phyloP scores from a whole-genome alignment of 139 green algal species.

The Gonium pectorale region DNA sequence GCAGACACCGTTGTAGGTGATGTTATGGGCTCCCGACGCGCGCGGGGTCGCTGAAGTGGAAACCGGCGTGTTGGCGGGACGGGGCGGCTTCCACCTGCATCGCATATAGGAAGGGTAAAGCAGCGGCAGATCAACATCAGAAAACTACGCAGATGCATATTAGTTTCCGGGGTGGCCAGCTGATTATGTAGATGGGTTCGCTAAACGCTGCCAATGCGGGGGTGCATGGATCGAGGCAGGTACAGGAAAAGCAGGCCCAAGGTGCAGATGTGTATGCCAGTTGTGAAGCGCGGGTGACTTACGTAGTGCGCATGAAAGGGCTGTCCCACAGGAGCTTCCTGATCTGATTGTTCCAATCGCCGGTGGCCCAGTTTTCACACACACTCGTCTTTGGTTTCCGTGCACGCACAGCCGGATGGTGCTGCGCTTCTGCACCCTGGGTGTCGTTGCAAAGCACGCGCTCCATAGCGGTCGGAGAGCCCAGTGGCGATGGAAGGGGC shows the following conservation, averaged over 20 bases:
- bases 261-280: not conserved
- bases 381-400: too few relatives aligned
- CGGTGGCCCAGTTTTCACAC: not conserved
- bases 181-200: not conserved
- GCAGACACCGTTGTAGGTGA: not conserved
- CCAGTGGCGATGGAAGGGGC: not conserved
- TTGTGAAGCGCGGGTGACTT: not conserved
- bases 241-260: not conserved
- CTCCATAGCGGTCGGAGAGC: too few relatives aligned
- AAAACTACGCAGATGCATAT: too few relatives aligned
- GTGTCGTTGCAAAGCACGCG: too few relatives aligned
- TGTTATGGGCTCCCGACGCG: not conserved
- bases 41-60: not conserved
- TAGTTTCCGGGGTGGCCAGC: not conserved
- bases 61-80: not conserved
- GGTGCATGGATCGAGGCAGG: not conserved
- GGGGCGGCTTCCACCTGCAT: constrained; percentile 7
- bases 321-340: not conserved
- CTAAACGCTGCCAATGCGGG: not conserved
- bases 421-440: not conserved
- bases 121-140: not conserved
- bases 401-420: not conserved
- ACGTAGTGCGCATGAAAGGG: constrained; percentile 17
- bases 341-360: constrained; percentile 23
- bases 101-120: not conserved